These are phyloP conservation scores for Botrytis fragariae DNA, from an alignment of 2,329 filamentous ascomycete genomes.

Conservation along the genomic window DNA sequence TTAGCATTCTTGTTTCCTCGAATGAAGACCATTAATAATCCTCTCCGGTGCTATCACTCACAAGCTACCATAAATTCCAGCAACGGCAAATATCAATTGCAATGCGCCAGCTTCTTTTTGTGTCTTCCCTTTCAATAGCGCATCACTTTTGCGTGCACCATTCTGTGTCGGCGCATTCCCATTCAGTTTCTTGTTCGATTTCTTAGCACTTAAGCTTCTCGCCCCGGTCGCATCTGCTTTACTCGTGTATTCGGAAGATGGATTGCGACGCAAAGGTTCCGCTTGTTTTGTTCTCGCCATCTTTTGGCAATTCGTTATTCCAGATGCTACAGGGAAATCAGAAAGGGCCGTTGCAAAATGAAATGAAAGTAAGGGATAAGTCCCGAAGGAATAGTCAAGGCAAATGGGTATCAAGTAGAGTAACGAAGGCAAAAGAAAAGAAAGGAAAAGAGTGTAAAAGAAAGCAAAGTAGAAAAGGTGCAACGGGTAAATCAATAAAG, in stretches of 20 bases:
- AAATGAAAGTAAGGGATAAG: not conserved
- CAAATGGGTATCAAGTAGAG: not conserved
- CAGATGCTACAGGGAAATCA: not conserved
- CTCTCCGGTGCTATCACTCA: slow-evolving; percentile 45
- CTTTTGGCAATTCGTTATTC: not conserved
- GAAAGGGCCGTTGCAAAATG: not conserved
- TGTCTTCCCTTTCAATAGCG: slow-evolving; percentile 26
- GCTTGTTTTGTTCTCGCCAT: slow-evolving; percentile 75
- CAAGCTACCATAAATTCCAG: slow-evolving; percentile 96
- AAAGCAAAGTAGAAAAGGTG: not conserved
- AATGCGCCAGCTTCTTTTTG: slow-evolving; percentile 59
- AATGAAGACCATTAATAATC: not conserved
- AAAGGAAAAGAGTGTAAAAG: not conserved
- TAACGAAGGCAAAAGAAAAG: not conserved
- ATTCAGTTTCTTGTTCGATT: slow-evolving; percentile 30
- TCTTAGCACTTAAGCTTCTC: slow-evolving; percentile 37
- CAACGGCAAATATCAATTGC: slow-evolving; percentile 83
- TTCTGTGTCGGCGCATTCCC: slow-evolving; percentile 24
- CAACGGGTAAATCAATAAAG: not conserved
- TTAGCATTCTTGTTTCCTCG: not conserved
- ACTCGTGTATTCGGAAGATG: slow-evolving; percentile 65
- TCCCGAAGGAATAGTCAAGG: not conserved
- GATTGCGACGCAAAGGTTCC: slow-evolving; percentile 60
- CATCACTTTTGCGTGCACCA: slow-evolving; percentile 37
- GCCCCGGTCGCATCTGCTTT: slow-evolving; percentile 42